Base-by-base conservation (phyloP, 768 basidiomycete species). In the Postia placenta region DNA sequence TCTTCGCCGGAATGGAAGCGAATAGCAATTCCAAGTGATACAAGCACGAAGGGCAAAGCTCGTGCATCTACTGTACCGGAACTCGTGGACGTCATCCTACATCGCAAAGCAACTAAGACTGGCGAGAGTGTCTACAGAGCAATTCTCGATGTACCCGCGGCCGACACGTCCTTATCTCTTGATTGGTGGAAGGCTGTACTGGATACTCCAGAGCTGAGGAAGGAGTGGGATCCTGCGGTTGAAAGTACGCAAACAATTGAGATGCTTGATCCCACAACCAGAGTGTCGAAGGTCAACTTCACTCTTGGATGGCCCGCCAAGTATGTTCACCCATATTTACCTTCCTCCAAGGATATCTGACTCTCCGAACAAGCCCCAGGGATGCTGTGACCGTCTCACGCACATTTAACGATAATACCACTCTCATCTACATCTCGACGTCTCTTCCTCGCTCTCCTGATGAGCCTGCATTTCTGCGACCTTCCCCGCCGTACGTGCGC, bases 251-350 rank as follows among this genome's bases (percentile, higher is more conserved):
- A 81, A 55, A 68, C 92, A 14, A 69, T 97, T 35, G 93, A 97
- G 67, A 74, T 90, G 68, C 79, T 95, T 49, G 94, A 96, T 66
- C 80, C 81, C 35, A 77, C 78, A 53, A 95, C 92, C 6, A 73
- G 92, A 51, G 86, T 99, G 60, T 77, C 79, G 19, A 92, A 89
- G 70, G 96, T 92, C 0, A 89, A 92, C 54, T 97, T 91, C 63
- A 83, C 84, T 5, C 68, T 99, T 9, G 95, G 95, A 1, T 99
- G 95, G 95, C 95, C 95, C 49, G 93, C 92, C 49, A 93, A 86
- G 93, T 95, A 62, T 60, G 91, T 76, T n/a, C n/a, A n/a, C n/a
- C n/a, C n/a, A n/a, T n/a, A n/a, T n/a, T n/a, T 12, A 30, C 30
- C 15, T 38, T 17, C 25, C 3, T 14, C 17, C 27, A 40, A 41